Evolutionary conservation across 2,329 filamentous ascomycete species (phyloP), one percentile per base, ranked within the genome.

Genomic region (Beauveria pseudobassiana): DNA sequence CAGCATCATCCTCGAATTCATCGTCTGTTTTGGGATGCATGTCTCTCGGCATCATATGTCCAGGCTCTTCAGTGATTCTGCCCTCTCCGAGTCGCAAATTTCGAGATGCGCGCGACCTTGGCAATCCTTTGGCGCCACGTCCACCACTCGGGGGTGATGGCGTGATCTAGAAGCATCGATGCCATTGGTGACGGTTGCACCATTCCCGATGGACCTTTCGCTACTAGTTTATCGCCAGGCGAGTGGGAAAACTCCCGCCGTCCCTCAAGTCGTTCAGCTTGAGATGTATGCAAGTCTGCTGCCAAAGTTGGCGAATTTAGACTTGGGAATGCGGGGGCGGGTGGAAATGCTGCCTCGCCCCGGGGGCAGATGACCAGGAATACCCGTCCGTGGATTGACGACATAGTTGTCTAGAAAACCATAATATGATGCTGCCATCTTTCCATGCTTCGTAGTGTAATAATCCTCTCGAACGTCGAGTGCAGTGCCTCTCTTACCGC

Each of bases 351-450:
- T 69, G 67, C 8, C 72, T 82, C 58, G 75, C 74, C 2, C 80
- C 80, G 3, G 82, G 82, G 83, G 82, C 42, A 87, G 75, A 59
- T 85, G 80, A 22, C 85, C 84, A 7, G 84, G 83, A 22, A 87
- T 82, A 1, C 86, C 87, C 7, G 83, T 85, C 72, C 86, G 87
- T 3, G 87, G 86, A 68, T 91, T 90, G 54, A 87, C 84, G 16
- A 88, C 85, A 69, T 99, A 99, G 67, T 96, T 93, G 70, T 97
- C 92, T 63, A 97, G 79, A 73, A 99, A 99, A 2, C 93, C 92
- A 69, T 95, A 93, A 72, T 97, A 95, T 0, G 93, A 98, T 18
- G 92, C 90, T n/a, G 95, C 88, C 91, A 99, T 96, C 77, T 99
- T 99, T 65, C 93, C 91, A 69, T 99, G 93, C 71, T 97, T 97